phyloP scores from a whole-genome alignment of 2,329 filamentous ascomycete species.

The Neopestalotiopsis sp. region DNA sequence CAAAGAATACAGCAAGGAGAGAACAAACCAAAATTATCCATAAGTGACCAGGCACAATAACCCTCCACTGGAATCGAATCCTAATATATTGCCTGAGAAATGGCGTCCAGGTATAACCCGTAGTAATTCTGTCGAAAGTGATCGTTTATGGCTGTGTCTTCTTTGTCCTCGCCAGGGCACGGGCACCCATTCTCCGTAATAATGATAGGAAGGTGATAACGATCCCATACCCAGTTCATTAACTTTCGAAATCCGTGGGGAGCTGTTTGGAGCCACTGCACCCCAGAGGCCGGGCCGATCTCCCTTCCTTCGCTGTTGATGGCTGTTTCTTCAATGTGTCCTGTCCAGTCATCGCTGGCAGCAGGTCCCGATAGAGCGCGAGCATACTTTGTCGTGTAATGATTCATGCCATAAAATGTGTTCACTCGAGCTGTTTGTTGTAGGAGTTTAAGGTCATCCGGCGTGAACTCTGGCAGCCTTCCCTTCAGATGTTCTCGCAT shows the following conservation, averaged over 20 bases:
- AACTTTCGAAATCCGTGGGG: slow-evolving; percentile 13
- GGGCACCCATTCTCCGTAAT: not conserved
- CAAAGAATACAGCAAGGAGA: not conserved
- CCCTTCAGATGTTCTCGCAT: slow-evolving; percentile 36
- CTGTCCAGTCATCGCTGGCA: slow-evolving; percentile 11
- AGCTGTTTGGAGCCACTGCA: slow-evolving; percentile 25
- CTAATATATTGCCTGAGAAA: not conserved
- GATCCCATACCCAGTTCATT: not conserved
- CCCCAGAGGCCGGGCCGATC: slow-evolving; percentile 22
- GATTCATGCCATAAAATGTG: slow-evolving; percentile 16
- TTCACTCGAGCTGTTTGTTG: slow-evolving; percentile 28
- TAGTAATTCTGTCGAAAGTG: not conserved
- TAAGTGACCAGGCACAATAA: not conserved
- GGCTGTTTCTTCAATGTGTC: slow-evolving; percentile 14
- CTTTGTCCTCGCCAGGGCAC: not conserved
- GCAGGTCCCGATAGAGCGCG: slow-evolving; percentile 19
- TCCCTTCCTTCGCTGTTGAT: slow-evolving; percentile 17
- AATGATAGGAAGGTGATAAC: not conserved
- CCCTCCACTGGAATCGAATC: not conserved
- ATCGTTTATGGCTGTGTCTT: not conserved
- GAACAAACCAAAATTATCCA: slow-evolving; percentile 1
- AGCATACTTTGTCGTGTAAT: slow-evolving; percentile 15
- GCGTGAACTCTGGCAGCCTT: slow-evolving; percentile 37
- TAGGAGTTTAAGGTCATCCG: slow-evolving; percentile 33
- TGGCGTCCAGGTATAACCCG: not conserved